Percentiles rank a stretch among this genome's conserved stretches.
These are phyloP conservation scores for Tolypocladium pustulatum DNA, from an alignment of 2,329 filamentous ascomycete genomes.

Conservation along the genomic window DNA sequence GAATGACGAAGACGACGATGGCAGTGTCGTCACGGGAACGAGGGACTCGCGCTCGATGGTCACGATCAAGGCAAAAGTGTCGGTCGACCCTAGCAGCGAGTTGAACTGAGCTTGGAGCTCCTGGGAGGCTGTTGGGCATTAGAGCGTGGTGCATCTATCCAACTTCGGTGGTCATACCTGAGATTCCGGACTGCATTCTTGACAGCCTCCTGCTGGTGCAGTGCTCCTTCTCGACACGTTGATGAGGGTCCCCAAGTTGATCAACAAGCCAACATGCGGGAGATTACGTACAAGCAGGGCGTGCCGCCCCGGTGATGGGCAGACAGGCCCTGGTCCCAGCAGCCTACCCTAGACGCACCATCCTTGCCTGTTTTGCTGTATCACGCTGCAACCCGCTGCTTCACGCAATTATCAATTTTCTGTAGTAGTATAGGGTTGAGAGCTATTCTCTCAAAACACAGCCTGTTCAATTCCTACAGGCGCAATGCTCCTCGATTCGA, in stretches of 20 bases:
- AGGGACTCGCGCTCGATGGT: slow-evolving; percentile 62
- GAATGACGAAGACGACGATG: slow-evolving; percentile 49
- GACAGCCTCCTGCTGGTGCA: slow-evolving; percentile 1
- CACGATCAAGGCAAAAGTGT: slow-evolving; percentile 59
- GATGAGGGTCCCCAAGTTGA: background rate
- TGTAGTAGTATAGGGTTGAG: too few species aligned
- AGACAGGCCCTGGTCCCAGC: too few species aligned
- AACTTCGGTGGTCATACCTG: slow-evolving; percentile 36
- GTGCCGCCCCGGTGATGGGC: too few species aligned
- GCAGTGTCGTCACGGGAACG: slow-evolving; percentile 42
- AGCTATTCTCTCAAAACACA: too few species aligned
- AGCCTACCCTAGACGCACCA: background rate
- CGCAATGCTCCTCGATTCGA: too few species aligned
- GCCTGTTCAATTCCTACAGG: background rate
- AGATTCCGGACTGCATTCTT: slow-evolving; percentile 69
- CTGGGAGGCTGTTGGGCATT: slow-evolving; percentile 48
- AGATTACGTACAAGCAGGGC: background rate
- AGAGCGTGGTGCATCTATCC: background rate
- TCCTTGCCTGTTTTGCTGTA: too few species aligned
- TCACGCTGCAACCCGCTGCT: background rate
- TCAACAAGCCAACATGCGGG: background rate
- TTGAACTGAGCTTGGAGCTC: slow-evolving; percentile 70
- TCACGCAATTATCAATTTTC: too few species aligned
- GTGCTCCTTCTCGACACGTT: background rate
- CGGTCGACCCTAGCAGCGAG: slow-evolving; percentile 49